Conservation (phyloP, 176 grass and related monocot species). For the Melocanna baccifera region DNA sequence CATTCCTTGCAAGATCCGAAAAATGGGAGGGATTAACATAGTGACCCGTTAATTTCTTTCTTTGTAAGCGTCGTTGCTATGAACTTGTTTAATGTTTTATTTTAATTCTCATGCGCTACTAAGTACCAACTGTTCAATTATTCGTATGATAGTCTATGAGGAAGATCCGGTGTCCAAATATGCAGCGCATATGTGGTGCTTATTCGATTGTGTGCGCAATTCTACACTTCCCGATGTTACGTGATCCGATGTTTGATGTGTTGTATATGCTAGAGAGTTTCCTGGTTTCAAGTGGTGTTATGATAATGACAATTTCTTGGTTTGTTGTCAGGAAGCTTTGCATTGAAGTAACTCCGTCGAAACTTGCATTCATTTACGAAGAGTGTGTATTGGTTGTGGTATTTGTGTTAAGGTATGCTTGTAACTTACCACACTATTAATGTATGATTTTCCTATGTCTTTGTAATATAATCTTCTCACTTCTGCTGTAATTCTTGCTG, state of each 20-base stretch:
- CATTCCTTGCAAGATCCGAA: slow-evolving; percentile 22
- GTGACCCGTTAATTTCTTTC: neutral
- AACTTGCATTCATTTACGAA: too few relatives aligned
- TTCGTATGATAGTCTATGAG: neutral
- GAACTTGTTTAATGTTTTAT: neutral
- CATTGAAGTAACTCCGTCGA: too few relatives aligned
- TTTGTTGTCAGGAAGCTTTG: too few relatives aligned
- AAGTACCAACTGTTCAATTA: neutral
- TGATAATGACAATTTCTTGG: neutral
- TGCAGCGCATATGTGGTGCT: neutral
- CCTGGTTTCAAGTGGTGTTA: neutral
- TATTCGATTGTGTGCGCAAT: neutral
- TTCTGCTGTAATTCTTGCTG: too few relatives aligned
- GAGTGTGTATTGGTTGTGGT: too few relatives aligned
- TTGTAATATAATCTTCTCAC: too few relatives aligned
- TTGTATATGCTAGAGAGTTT: neutral
- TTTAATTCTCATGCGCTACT: neutral
- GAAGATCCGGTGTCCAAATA: neutral
- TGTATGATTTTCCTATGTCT: too few relatives aligned
- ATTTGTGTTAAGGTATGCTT: too few relatives aligned
- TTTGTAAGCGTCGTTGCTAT: neutral
- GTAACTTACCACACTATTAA: too few relatives aligned
- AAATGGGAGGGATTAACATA: neutral
- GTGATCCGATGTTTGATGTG: neutral
- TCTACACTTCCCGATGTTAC: neutral